Percentiles rank a stretch among this genome's conserved stretches.
phyloP scores from a whole-genome alignment of 1,284 basidiomycete genomes.

The Boletus smithii region DNA sequence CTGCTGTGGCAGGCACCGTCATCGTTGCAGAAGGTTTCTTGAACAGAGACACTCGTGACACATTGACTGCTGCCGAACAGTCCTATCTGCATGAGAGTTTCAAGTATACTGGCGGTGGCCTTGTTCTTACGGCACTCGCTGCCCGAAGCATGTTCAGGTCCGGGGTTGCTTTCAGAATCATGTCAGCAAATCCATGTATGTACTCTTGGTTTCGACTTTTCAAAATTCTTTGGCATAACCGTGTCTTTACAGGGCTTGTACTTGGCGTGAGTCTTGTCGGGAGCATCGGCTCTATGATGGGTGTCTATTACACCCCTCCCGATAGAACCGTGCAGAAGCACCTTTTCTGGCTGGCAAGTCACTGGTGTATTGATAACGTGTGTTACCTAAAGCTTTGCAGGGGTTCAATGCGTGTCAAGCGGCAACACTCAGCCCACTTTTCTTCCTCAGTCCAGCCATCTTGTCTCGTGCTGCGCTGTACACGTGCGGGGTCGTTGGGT shows the following conservation, averaged over 20 bases:
- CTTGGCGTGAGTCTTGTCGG: constrained; percentile 80
- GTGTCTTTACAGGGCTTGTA: constrained; percentile 59
- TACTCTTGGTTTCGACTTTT: constrained; percentile 5
- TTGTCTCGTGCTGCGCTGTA: constrained; percentile 88
- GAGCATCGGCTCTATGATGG: constrained; percentile 77
- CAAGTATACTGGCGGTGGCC: constrained; percentile 81
- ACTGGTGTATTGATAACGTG: not conserved
- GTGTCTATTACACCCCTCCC: constrained; percentile 69
- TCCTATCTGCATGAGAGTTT: constrained; percentile 81
- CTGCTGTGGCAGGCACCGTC: constrained; percentile 65
- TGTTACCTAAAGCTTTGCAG: constrained; percentile 36
- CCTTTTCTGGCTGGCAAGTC: constrained; percentile 69
- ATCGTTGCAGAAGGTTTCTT: constrained; percentile 62
- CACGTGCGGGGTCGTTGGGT: constrained; percentile 81
- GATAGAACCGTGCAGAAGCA: constrained; percentile 73
- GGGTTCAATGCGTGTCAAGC: constrained; percentile 87
- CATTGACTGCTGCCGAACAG: constrained; percentile 57
- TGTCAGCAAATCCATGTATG: constrained; percentile 83
- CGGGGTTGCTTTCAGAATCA: constrained; percentile 73
- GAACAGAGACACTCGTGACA: constrained; percentile 76
- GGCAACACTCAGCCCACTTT: constrained; percentile 77
- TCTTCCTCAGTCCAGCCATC: constrained; percentile 84
- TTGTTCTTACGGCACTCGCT: constrained; percentile 72
- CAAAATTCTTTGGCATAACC: constrained; percentile 4
- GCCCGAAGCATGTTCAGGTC: constrained; percentile 76